Evolutionary conservation across 2,329 filamentous ascomycete genomes (phyloP), one percentile per base, ranked within the genome.

Genomic region (Akanthomyces dipterigenus): DNA sequence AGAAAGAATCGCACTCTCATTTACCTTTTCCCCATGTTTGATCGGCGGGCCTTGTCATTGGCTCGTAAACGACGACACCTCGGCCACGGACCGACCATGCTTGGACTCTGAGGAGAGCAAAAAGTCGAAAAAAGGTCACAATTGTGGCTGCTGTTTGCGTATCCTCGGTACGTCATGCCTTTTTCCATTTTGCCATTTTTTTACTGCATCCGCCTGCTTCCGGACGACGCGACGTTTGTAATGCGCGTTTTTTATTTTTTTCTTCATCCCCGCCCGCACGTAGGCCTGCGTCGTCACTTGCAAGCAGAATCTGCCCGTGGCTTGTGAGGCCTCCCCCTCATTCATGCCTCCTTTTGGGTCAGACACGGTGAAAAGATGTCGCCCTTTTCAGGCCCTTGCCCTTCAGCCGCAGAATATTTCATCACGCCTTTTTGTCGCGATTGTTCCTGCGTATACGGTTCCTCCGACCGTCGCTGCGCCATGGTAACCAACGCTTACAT

Each of bases 401-500:
- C 34, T n/a, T 51, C 46, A 60, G 56, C 56, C 38, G 40, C 56
- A 51, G 16, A 42, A 24, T 9, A 31, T 5, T 12, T 28, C 22
- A 18, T 28, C 12, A 28, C 1, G 28, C 31, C 6, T n/a, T 34
- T 24, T 42, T 43, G 16, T 45, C 38, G 22, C 56, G 56, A 60
- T 60, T 43, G 56, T 60, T 53, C 56, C 56, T 60, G 56, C 43
- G 34, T 40, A 18, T 49, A n/a, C 55, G 54, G 38, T 14, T 40
- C 50, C 38, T 26, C 42, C 16, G n/a, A n/a, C n/a, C n/a, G 45
- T 16, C 31, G 49, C 43, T 42, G 55, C 34, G 45, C 55, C 55
- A 40, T 58, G 5, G 28, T n/a, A n/a, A 20, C 26, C 28, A 38
- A 16, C 12, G 9, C 36, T 38, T 28, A 14, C 40, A 20, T 40